These are phyloP conservation scores for Monosporascus sp. DNA, from an alignment of 2,329 filamentous ascomycete species.

Conservation along the genomic window DNA sequence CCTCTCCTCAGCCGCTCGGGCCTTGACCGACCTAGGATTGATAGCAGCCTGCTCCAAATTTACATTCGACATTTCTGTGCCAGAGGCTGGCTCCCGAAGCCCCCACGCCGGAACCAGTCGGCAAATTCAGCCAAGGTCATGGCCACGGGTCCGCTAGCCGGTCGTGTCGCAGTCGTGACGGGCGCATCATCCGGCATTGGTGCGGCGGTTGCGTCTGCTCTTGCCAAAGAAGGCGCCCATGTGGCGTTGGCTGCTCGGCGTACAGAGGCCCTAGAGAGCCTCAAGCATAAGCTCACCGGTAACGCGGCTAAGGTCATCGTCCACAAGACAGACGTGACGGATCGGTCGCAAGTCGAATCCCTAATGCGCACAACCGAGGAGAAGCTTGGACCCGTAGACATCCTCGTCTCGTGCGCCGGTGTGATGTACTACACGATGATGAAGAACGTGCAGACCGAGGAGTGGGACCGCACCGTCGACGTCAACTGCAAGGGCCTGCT, in stretches of 20 bases:
- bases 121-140: constrained; percentile 21
- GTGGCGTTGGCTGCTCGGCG: constrained; percentile 69
- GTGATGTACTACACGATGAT: constrained; percentile 92
- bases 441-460: constrained; percentile 66
- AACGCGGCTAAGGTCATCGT: constrained; percentile 61
- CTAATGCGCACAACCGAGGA: constrained; percentile 55
- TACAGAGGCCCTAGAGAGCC: constrained; percentile 59
- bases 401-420: constrained; percentile 73
- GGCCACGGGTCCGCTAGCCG: constrained; percentile 55
- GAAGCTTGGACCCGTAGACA: constrained; percentile 67
- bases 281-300: constrained; percentile 55
- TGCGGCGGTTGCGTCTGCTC: constrained; percentile 63
- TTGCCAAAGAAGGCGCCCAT: constrained; percentile 66
- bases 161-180: constrained; percentile 69
- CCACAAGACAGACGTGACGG: constrained; percentile 68
- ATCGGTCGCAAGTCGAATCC: constrained; percentile 58
- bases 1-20: constrained; percentile 48
- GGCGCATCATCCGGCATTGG: constrained; percentile 78
- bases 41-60: constrained; percentile 65
- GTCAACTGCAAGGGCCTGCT: constrained; percentile 83
- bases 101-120: constrained; percentile 45
- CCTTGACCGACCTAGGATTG: constrained; percentile 63
- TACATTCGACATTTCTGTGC: constrained; percentile 79
- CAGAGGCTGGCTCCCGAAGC: constrained; percentile 65
- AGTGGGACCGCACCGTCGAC: constrained; percentile 79